Base-by-base conservation (phyloP, 306 rosid species). In the Castanopsis chinensis region DNA sequence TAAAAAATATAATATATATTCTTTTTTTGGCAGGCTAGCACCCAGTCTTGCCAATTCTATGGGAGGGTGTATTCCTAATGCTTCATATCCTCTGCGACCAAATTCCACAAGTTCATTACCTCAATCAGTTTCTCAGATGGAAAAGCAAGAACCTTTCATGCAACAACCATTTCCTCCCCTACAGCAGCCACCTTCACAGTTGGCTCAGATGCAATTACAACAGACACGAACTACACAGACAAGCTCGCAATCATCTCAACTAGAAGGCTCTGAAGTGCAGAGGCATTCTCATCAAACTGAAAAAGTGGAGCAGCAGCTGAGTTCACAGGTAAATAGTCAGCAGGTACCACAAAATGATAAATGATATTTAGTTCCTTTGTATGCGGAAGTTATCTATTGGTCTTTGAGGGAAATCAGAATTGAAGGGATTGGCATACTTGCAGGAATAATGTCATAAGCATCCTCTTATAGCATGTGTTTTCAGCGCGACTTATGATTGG, bases 261-360 rank as follows among this genome's bases (percentile, higher is more conserved):
- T 81, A 19, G 87, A 77, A 71, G 74, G 73, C 57, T 43, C 80
- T 55, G 93, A 82, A 78, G 76, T 76, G 82, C 97, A 87, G 80
- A 90, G 88, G 75, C 93, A 85, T 63, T 52, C 64, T 8, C 85
- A 84, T 76, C 76, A 78, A 67, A 59, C 84, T 54, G 87, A 87
- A 83, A 83, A 81, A 69, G 64, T 83, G 45, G 89, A 81, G 84
- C 98, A 83, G 90, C 91, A 83, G 28, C 86, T 76, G 82, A 79
- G 74, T 86, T 86, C 87, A 77, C 92, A 89, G 90, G 94, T 90
- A 84, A 87, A 87, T 80, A 75, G 72, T 81, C 78, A 79, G 49
- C 78, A 53, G 82, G 85, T 72, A 83, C 65, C 77, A 63, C 64
- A 74, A 49, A 49, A 79, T 43, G 43, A 80, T 73, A 19, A 52